Evolutionary conservation across 2,329 filamentous ascomycete species (phyloP), one percentile per base, ranked within the genome.

Genomic region (Aspergillus versicolor): DNA sequence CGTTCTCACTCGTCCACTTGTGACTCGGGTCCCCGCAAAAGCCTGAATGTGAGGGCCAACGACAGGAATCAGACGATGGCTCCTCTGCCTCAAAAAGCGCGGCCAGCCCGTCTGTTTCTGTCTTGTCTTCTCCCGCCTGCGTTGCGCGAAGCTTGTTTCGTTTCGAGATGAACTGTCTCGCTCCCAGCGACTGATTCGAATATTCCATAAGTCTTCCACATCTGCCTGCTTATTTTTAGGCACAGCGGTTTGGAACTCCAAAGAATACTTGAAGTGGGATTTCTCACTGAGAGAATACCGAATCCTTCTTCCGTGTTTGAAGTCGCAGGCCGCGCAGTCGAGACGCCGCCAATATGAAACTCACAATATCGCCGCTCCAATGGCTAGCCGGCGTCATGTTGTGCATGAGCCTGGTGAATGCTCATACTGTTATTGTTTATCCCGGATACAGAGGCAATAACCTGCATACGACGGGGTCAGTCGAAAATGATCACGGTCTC

Each of bases 381-480:
- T 73, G 67, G 66, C 52, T 66, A 12, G 50, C 70, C 56, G 40
- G 75, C 37, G 59, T 70, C 46, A 58, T 76, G 45, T 60, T 78
- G 34, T 73, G 75, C 52, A 63, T 70, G 32, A 66, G 74, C 24
- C 61, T 77, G 46, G 74, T 75, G 7, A 68, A 76, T 19, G 79
- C 81, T 46, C 91, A 95, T 73, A 89, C 83, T n/a, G 83, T 96
- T 70, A 88, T 96, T 73, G 87, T 88, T 61, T 95, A 95, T 70
- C 92, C 91, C 0, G 90, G 89, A 64, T 93, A 89, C 87, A 79
- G 92, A 82, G 92, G 91, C 63, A 88, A 96, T 79, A 95, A 91
- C 72, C 84, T 96, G 61, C 83, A 88, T 70, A 89, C 88, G 43
- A 95, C 91, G 72, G 85, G 84, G 2, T 86, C 83, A 3, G 66